phyloP scores from a whole-genome alignment of 2,329 filamentous ascomycete genomes.

The Elsinoe ampelina region DNA sequence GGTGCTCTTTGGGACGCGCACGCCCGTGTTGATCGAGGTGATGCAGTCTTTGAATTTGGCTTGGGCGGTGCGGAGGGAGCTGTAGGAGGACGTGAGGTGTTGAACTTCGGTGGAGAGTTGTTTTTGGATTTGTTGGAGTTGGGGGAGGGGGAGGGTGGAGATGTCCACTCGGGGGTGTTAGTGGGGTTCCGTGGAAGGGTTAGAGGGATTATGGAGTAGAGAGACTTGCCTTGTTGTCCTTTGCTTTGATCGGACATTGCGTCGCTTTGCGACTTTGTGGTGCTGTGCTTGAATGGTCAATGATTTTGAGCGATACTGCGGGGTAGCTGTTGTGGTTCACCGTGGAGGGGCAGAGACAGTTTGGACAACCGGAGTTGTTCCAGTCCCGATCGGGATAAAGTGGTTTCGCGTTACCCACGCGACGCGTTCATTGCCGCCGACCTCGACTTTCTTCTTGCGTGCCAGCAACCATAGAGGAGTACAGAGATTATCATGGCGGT shows the following conservation, averaged over 20 bases:
- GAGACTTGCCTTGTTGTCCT: slow-evolving; percentile 13
- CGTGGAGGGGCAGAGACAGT: background rate
- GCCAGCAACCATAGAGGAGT: background rate
- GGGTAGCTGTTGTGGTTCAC: background rate
- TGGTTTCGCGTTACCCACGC: slow-evolving; percentile 9
- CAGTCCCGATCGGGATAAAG: background rate
- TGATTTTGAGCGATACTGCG: background rate
- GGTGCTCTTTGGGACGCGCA: slow-evolving; percentile 24
- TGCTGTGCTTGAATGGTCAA: background rate
- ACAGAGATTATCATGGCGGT: background rate
- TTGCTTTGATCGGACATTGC: slow-evolving; percentile 3
- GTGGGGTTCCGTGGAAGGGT: too few relatives aligned
- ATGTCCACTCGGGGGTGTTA: slow-evolving; percentile 49
- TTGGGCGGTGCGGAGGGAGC: slow-evolving; percentile 82
- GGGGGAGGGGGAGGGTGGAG: slow-evolving; percentile 67
- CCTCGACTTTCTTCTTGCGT: background rate
- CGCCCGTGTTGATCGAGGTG: slow-evolving; percentile 53
- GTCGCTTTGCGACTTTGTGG: background rate
- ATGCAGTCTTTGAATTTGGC: slow-evolving; percentile 88
- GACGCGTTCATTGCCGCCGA: background rate
- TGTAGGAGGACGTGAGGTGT: slow-evolving; percentile 82
- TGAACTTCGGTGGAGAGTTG: slow-evolving; percentile 94
- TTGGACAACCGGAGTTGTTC: background rate
- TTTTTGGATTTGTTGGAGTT: slow-evolving; percentile 86
- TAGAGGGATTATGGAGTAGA: background rate